phyloP scores from a whole-genome alignment of 345 rosid species.

The Kernera saxatilis region DNA sequence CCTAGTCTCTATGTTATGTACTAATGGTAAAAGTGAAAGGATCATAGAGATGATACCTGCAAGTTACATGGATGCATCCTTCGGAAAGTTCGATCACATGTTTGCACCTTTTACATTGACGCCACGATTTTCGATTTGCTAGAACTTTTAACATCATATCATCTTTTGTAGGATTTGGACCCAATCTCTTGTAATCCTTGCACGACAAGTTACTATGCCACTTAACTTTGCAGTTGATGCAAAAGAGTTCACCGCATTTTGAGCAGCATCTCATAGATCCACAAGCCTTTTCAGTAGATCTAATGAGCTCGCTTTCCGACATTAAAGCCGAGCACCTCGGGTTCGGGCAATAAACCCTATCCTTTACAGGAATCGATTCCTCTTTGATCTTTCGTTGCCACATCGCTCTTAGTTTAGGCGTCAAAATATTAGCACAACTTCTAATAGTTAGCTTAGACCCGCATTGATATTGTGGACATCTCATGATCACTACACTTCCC shows the following conservation, averaged over 20 bases:
- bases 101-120: no score
- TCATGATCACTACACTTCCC: slow-evolving; percentile 44
- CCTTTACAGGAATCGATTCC: slow-evolving; percentile 46
- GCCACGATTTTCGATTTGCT: no score
- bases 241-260: neutral
- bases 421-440: slow-evolving; percentile 46
- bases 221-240: neutral
- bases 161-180: slow-evolving; percentile 30
- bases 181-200: slow-evolving; percentile 30
- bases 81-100: no score
- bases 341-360: neutral
- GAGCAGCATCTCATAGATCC: slow-evolving; percentile 26
- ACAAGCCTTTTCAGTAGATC: slow-evolving; percentile 3
- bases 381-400: slow-evolving; percentile 46
- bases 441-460: slow-evolving; percentile 38
- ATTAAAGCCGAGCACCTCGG: neutral
- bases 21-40: no score
- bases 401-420: slow-evolving; percentile 39
- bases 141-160: no score
- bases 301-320: slow-evolving; percentile 5
- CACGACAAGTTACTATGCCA: slow-evolving; percentile 38
- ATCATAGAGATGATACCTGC: no score
- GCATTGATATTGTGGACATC: slow-evolving; percentile 60
- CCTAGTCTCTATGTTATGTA: no score
- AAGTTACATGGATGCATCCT: no score